phyloP scores from a whole-genome alignment of 2,329 filamentous ascomycete genomes.

The Diaporthe sp. region DNA sequence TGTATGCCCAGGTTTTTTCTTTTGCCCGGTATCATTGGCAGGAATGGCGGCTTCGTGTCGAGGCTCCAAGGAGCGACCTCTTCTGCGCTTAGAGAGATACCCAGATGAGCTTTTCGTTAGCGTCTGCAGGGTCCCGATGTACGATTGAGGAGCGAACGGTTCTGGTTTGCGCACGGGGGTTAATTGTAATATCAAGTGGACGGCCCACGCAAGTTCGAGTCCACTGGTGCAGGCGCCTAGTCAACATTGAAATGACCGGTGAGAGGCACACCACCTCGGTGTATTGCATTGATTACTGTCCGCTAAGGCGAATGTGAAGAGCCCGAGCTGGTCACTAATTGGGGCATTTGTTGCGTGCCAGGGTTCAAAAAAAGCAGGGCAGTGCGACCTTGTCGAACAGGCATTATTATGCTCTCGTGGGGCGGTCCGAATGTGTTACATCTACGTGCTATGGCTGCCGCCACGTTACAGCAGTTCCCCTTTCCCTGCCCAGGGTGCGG shows the following conservation, averaged over 20 bases:
- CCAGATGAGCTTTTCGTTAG: background rate
- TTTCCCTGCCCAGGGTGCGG: background rate
- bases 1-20: background rate
- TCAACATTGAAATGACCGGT: conserved; percentile 4
- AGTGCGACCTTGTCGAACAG: background rate
- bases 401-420: background rate
- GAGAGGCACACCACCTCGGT: background rate
- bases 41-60: background rate
- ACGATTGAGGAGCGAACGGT: background rate
- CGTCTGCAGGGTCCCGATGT: background rate
- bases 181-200: background rate
- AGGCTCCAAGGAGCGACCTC: background rate
- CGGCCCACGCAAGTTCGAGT: background rate
- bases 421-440: conserved; percentile 1
- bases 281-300: background rate
- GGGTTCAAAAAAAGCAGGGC: background rate
- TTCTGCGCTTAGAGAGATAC: conserved; percentile 31
- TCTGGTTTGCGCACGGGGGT: background rate
- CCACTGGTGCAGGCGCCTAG: background rate
- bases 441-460: background rate
- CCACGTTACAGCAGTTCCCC: background rate
- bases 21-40: background rate
- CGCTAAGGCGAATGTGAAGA: background rate
- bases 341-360: background rate
- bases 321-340: background rate